These are phyloP conservation scores for Ophiostoma sp. DNA, from an alignment of 2,329 filamentous ascomycete genomes.

Conservation along the genomic window DNA sequence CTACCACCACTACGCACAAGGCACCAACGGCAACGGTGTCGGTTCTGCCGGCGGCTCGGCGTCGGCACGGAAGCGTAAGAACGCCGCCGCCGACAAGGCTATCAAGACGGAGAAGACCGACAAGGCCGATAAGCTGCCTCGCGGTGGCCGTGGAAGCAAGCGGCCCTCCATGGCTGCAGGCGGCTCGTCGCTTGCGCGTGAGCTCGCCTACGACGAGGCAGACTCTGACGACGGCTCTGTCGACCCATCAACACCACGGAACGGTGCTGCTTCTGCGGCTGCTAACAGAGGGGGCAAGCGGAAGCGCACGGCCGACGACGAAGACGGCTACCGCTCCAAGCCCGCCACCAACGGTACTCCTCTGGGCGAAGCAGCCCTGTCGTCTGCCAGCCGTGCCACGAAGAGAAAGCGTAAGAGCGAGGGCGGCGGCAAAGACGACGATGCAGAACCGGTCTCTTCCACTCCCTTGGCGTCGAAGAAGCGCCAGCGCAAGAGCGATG, in stretches of 20 bases:
- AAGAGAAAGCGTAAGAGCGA: constrained; percentile 59
- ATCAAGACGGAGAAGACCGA: constrained; percentile 3
- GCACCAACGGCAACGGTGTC: constrained; percentile 23
- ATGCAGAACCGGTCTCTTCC: constrained; percentile 30
- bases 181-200: constrained; percentile 6
- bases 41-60: background rate
- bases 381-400: constrained; percentile 42
- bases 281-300: constrained; percentile 45
- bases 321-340: constrained; percentile 55
- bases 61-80: constrained; percentile 20
- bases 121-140: constrained; percentile 7
- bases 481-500: constrained; percentile 35
- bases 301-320: constrained; percentile 48
- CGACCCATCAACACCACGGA: constrained; percentile 23
- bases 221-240: constrained; percentile 28
- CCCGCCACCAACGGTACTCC: constrained; percentile 37
- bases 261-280: constrained; percentile 21
- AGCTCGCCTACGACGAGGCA: constrained; percentile 23
- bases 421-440: constrained; percentile 30
- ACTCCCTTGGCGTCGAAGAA: constrained; percentile 23
- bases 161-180: constrained; percentile 29
- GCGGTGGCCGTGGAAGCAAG: constrained; percentile 37
- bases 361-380: constrained; percentile 28
- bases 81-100: constrained; percentile 6
- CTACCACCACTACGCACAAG: constrained; percentile 24